Conservation (phyloP, 1,284 basidiomycete species). For the Xanthoconium separans region DNA sequence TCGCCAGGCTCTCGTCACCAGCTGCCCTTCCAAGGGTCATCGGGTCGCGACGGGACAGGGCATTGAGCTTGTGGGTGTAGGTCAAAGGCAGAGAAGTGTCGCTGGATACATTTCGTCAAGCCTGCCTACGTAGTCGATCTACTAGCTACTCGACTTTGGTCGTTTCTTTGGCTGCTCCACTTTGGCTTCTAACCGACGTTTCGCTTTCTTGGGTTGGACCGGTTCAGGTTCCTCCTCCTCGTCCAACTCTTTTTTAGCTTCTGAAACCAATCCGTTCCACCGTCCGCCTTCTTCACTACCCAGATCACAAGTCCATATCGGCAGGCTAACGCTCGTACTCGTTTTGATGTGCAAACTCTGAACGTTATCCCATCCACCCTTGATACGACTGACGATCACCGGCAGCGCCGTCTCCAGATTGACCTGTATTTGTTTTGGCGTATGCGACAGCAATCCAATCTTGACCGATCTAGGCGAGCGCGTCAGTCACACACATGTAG, state of each 20-base stretch:
- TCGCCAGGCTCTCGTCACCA: too few species aligned
- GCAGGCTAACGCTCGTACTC: slow-evolving; percentile 78
- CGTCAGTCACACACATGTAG: neutral
- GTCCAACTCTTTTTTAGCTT: slow-evolving; percentile 31
- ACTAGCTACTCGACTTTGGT: slow-evolving; percentile 1
- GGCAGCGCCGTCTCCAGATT: slow-evolving; percentile 85
- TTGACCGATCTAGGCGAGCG: slow-evolving; percentile 69
- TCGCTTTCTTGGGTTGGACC: slow-evolving; percentile 12
- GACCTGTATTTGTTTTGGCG: slow-evolving; percentile 68
- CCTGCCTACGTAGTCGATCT: too few species aligned
- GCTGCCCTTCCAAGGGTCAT: too few species aligned
- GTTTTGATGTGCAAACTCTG: slow-evolving; percentile 93
- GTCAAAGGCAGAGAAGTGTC: too few species aligned
- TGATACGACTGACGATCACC: slow-evolving; percentile 67
- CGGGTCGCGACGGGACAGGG: too few species aligned
- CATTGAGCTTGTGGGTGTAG: too few species aligned
- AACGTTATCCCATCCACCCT: slow-evolving; percentile 89
- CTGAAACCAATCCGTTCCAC: slow-evolving; percentile 56
- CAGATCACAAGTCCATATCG: slow-evolving; percentile 85
- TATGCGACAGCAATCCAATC: slow-evolving; percentile 76
- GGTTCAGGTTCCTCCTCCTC: slow-evolving; percentile 21
- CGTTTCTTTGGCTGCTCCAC: slow-evolving; percentile 23
- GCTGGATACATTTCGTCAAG: too few species aligned
- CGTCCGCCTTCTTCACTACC: slow-evolving; percentile 59
- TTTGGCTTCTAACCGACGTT: slow-evolving; percentile 14